phyloP scores from a whole-genome alignment of 177 flowering plant genomes.

The Vitis hybrid region DNA sequence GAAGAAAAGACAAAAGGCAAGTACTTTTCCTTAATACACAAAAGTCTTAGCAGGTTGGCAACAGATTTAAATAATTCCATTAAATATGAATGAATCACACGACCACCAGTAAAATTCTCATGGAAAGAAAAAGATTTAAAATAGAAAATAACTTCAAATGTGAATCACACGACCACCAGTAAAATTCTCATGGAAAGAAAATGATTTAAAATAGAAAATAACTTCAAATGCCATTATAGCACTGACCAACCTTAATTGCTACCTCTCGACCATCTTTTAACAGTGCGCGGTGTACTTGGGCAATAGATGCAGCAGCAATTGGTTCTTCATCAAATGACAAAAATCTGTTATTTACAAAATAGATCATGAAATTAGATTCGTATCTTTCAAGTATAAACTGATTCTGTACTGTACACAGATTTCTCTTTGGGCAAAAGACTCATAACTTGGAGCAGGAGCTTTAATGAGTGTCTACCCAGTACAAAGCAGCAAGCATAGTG shows the following conservation, averaged over 20 bases:
- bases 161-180: background rate
- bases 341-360: constrained; percentile 47
- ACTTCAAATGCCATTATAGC: background rate
- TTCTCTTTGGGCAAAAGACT: background rate
- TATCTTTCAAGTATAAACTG: background rate
- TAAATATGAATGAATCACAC: background rate
- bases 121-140: background rate
- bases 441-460: background rate
- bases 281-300: constrained; percentile 87
- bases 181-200: background rate
- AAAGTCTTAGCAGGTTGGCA: background rate
- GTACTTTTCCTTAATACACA: background rate
- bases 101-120: background rate
- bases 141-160: background rate
- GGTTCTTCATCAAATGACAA: constrained; percentile 80
- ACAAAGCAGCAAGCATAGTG: too few species aligned
- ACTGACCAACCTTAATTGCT: constrained; percentile 76
- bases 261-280: constrained; percentile 69
- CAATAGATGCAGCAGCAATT: constrained; percentile 96
- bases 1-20: background rate
- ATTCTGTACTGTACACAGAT: background rate
- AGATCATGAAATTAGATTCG: background rate
- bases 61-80: background rate
- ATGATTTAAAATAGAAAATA: background rate
- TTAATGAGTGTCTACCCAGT: background rate